These are phyloP conservation scores for Lippia alba DNA, from an alignment of 305 asterid species.

Conservation along the genomic window DNA sequence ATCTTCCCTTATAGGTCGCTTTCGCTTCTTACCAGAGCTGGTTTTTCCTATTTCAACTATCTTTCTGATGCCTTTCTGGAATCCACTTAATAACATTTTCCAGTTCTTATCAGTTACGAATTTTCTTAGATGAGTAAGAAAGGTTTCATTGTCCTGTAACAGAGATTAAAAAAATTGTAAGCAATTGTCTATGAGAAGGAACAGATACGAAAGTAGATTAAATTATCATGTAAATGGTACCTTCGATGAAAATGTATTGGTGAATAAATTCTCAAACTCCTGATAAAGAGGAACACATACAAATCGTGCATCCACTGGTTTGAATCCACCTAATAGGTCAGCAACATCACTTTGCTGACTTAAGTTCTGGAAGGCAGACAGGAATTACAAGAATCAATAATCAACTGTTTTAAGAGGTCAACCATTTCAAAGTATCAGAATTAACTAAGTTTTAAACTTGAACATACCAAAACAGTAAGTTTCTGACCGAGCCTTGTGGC, in stretches of 20 bases:
- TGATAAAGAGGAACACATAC: constrained; percentile 77
- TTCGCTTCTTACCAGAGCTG: constrained; percentile 71
- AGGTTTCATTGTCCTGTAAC: constrained; percentile 62
- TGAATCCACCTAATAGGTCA: constrained; percentile 91
- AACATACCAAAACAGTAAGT: constrained; percentile 91
- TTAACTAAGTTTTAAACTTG: constrained; percentile 14
- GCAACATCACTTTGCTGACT: constrained; percentile 98
- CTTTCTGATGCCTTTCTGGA: constrained; percentile 59
- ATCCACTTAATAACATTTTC: constrained; percentile 69
- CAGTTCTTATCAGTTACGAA: constrained; percentile 64
- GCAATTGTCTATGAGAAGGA: constrained; percentile 18
- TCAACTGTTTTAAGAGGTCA: constrained; percentile 20
- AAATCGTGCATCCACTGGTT: constrained; percentile 86
- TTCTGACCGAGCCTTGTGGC: constrained; percentile 81
- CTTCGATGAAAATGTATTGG: constrained; percentile 67
- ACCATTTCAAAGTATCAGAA: constrained; percentile 13
- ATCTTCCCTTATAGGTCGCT: constrained; percentile 70
- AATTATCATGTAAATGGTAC: constrained; percentile 43
- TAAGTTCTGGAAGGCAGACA: constrained; percentile 69
- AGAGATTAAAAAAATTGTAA: constrained; percentile 29
- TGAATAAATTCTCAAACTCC: constrained; percentile 76
- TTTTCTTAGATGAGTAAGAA: constrained; percentile 51
- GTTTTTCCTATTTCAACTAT: constrained; percentile 55
- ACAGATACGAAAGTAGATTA: constrained; percentile 13
- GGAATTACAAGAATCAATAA: constrained; percentile 25